Conservation (phyloP, 192 early-diverging fungal species). For the Backusella mclennaniae region DNA sequence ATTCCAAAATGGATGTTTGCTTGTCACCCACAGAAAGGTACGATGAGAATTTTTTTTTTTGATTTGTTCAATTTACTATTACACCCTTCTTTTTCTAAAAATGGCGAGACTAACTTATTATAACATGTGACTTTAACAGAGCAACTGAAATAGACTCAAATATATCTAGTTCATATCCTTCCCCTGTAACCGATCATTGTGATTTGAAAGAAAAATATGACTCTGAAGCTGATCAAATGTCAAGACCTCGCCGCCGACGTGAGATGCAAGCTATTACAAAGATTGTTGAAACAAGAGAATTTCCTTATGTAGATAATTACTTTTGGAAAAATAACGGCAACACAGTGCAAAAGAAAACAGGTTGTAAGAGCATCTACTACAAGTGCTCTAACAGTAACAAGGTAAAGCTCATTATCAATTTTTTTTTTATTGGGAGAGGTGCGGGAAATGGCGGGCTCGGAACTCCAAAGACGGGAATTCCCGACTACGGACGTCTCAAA, state of each 20-base stretch:
- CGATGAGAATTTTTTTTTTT: conserved; percentile 5
- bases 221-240: neutral
- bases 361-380: conserved; percentile 59
- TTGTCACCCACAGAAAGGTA: conserved; percentile 4
- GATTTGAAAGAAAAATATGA: neutral
- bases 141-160: neutral
- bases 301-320: conserved; percentile 47
- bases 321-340: conserved; percentile 66
- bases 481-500: conserved; percentile 5
- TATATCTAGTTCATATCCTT: conserved; percentile 16
- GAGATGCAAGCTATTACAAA: conserved; percentile 64
- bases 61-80: conserved; percentile 2
- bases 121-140: conserved; percentile 1
- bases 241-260: conserved; percentile 48
- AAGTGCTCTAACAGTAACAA: conserved; percentile 59
- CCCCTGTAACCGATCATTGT: conserved; percentile 17
- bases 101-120: neutral
- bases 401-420: conserved; percentile 28
- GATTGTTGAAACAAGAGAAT: conserved; percentile 55
- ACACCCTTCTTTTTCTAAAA: conserved; percentile 4
- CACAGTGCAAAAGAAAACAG: conserved; percentile 55
- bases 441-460: conserved; percentile 25
- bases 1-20: neutral
- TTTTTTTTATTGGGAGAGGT: neutral
- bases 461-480: conserved; percentile 10